Base-by-base conservation (phyloP, 108 stramenopile genomes). In the Cyclotella kingstonii region DNA sequence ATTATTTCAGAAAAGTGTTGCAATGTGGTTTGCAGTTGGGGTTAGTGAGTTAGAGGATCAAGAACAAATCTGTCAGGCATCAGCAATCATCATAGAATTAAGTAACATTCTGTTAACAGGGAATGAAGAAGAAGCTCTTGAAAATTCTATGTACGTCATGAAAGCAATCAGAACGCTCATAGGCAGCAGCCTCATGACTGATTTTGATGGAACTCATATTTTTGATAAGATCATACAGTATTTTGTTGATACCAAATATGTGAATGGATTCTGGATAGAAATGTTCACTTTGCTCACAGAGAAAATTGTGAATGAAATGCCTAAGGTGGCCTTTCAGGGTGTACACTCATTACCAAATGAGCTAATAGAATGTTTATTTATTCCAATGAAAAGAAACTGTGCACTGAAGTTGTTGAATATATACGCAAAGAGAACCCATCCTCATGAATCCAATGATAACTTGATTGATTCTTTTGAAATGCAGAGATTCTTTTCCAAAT, bases 381-480 rank as follows among this genome's bases (percentile, higher is more conserved):
- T 30, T 62, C 60, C 66, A 15, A 55, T 23, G 38, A 89, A 89
- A 56, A 60, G 76, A 67, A 68, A 68, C 49, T 73, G 70, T 59
- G 78, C 84, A 3, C 77, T 78, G 38, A 69, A 74, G 14, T 48
- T 90, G 35, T 43, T 90, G 22, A 44, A 63, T 31, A 26, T 66
- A 33, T 60, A 65, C 64, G 81, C 85, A 7, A 60, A 55, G 25
- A 27, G 34, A 2, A 22, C 63, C 22, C 38, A 50, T 39, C 65
- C 81, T 18, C 47, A 78, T 55, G 45, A 65, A 21, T 28, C 41
- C 9, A 47, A 52, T 23, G 78, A 73, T 57, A 25, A 54, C 47
- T 53, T 53, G 21, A 63, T 63, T 14, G 36, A 66, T 54, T 60
- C 81, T 45, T 48, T 65, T 39, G 26, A 59, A 22, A 79, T 73